phyloP scores from a whole-genome alignment of 768 basidiomycete species.

The Mycena albidolilacea region DNA sequence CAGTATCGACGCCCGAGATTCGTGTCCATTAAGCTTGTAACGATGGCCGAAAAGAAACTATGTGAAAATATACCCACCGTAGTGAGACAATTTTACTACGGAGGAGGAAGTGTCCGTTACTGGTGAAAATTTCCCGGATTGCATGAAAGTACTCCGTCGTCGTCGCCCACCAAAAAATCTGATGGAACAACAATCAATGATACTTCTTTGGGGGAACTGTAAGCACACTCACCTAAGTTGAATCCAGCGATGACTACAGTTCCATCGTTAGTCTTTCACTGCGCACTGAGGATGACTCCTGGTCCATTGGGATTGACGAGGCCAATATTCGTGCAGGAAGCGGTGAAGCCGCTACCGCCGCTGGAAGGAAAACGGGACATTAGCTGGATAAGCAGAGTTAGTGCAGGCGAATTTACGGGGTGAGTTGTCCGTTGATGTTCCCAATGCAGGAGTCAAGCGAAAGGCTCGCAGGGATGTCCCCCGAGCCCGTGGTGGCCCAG shows the following conservation, averaged over 20 bases:
- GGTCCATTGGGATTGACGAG: not conserved
- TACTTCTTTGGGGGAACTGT: not conserved
- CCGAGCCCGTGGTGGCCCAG: not conserved
- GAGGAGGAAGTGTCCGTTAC: not conserved
- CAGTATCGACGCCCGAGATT: too few species aligned
- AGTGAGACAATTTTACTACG: not conserved
- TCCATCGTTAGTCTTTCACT: not conserved
- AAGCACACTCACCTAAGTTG: slow-evolving; percentile 1
- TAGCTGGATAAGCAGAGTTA: not conserved
- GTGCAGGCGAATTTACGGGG: not conserved
- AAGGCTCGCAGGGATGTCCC: not conserved
- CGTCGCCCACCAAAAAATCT: not conserved
- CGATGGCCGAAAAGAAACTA: not conserved
- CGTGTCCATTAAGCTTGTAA: too few species aligned
- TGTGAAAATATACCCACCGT: not conserved
- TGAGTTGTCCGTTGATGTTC: not conserved
- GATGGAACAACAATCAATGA: not conserved
- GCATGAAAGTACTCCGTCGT: not conserved
- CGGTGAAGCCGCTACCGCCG: not conserved
- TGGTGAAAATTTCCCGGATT: not conserved
- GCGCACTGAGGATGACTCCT: slow-evolving; percentile 2
- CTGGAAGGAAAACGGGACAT: not conserved
- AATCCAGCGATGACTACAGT: not conserved
- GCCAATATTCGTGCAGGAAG: not conserved
- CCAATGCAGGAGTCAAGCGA: not conserved